Base-by-base conservation (phyloP, 768 basidiomycete species). In the Tubosaeta brunneosetosa region DNA sequence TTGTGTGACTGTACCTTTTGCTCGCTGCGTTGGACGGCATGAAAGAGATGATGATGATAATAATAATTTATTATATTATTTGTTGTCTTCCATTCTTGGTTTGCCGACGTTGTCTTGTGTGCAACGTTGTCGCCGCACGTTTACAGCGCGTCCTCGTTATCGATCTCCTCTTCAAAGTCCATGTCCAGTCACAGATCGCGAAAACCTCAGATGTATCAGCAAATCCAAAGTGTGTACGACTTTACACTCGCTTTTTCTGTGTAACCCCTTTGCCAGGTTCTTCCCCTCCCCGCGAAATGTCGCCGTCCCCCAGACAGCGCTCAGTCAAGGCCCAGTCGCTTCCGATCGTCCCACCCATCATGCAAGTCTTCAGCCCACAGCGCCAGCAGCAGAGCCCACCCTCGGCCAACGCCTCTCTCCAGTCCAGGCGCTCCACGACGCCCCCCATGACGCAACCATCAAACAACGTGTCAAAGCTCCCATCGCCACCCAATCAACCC, bases 111-210 rank as follows among this genome's bases (percentile, higher is more conserved):
- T 2, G 22, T 22, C 22, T 22, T 22, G 22, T 22, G 22, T 42
- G 41, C 43, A 44, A 46, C 45, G 43, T 44, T 44, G 43, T 44
- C 27, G 16, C 43, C 43, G 25, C 42, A 27, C 42, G 41, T 25
- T 42, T 25, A 12, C 41, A 42, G 41, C 77, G 80, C 78, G 76
- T 65, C 53, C 53, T 61, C 43, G 58, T 67, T 61, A 66, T 68
- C 64, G 56, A 62, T 70, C 61, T 66, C 66, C 66, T 69, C 55
- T 61, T 62, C 63, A 63, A 65, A 58, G 44, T 50, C 60, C 64
- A 85, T 86, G 84, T 75, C 83, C 32, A 79, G 72, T 61, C 77
- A 79, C 64, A 81, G 82, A 66, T 68, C 73, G 58, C 76, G 82
- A 61, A 82, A 79, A 65, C 58, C 76, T 10, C 79, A 75, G 61